Evolutionary conservation across 306 rosid species (phyloP).

Genomic region (Ormosia semicastrata): DNA sequence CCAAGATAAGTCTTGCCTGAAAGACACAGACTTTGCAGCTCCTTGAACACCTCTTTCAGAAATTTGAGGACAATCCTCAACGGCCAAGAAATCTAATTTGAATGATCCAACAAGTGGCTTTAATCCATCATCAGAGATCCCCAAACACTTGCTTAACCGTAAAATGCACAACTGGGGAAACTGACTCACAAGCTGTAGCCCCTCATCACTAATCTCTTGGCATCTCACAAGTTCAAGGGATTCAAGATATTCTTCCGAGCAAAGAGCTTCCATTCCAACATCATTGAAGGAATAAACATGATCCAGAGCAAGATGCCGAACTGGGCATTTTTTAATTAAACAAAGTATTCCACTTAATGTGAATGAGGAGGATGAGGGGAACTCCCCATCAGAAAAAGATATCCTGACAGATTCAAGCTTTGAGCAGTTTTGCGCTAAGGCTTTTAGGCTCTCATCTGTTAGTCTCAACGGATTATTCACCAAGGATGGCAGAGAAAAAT

Average conservation of each 20-base stretch:
- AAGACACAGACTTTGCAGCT: constrained; percentile 63
- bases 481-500: constrained; percentile 74
- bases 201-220: constrained; percentile 88
- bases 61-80: constrained; percentile 87
- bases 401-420: constrained; percentile 73
- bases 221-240: constrained; percentile 75
- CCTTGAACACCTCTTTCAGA: constrained; percentile 80
- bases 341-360: constrained; percentile 68
- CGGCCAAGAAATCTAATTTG: constrained; percentile 63
- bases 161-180: constrained; percentile 54
- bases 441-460: constrained; percentile 79
- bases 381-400: constrained; percentile 84
- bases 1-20: constrained; percentile 89
- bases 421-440: constrained; percentile 73
- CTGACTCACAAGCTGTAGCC: constrained; percentile 78
- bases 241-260: constrained; percentile 66
- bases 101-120: constrained; percentile 71
- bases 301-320: constrained; percentile 69
- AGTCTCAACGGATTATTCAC: constrained; percentile 59
- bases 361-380: constrained; percentile 78
- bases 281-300: constrained; percentile 87
- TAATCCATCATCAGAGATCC: constrained; percentile 83
- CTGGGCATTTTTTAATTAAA: constrained; percentile 62
- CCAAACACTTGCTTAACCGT: constrained; percentile 69
- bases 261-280: constrained; percentile 84